Conservation (phyloP, 805 yeast genomes). For the Candida tibetensis region DNA sequence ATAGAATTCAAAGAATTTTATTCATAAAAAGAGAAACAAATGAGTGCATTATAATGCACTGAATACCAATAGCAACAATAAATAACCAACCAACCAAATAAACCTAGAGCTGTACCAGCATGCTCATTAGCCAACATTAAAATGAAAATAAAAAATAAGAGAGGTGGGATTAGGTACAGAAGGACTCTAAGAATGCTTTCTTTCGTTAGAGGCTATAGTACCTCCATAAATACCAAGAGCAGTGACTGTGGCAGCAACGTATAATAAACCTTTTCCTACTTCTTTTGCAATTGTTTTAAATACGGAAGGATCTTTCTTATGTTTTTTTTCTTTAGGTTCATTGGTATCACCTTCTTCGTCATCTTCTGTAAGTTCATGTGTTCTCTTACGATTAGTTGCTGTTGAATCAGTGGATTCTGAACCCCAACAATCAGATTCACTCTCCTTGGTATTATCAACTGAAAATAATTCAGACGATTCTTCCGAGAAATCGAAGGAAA, state of each 20-base stretch:
- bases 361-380: background rate
- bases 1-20: no score
- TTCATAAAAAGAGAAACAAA: no score
- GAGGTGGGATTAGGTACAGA: no score
- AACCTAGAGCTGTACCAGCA: no score
- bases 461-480: background rate
- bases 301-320: slow-evolving; percentile 9
- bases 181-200: no score
- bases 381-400: background rate
- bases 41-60: no score
- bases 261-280: slow-evolving; percentile 29
- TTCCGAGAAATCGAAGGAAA: background rate
- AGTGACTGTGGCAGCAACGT: slow-evolving; percentile 29
- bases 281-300: slow-evolving; percentile 26
- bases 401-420: background rate
- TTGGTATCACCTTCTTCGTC: no score
- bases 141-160: no score
- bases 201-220: slow-evolving; percentile 2
- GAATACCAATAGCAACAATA: no score
- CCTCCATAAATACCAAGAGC: slow-evolving; percentile 40
- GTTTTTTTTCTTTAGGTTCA: slow-evolving; percentile 22
- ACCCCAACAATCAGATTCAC: background rate
- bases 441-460: background rate
- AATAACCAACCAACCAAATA: no score
- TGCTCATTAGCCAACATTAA: no score